Evolutionary conservation across 2,329 filamentous ascomycete genomes (phyloP).

Genomic region (Colletotrichum scovillei): DNA sequence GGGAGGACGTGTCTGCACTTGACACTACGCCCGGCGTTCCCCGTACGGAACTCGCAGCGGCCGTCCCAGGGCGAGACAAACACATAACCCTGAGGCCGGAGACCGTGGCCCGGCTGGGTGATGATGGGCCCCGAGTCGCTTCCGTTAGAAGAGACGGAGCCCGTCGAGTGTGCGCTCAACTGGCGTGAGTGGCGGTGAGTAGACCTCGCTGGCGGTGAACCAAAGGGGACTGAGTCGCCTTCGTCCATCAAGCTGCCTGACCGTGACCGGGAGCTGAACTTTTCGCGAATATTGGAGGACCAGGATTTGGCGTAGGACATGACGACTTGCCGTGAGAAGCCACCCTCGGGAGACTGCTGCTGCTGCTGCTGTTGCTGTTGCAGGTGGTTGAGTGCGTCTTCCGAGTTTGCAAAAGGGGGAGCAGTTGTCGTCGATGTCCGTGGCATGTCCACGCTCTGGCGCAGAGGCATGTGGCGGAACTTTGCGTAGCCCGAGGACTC

Average conservation of each 20-base stretch:
- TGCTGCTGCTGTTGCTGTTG: constrained; percentile 29
- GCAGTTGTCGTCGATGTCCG: constrained; percentile 5
- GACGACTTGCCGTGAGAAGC: constrained; percentile 65
- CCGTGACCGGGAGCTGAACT: constrained; percentile 49
- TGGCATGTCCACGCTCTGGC: constrained; percentile 47
- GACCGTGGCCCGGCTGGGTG: constrained; percentile 57
- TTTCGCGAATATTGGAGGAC: constrained; percentile 57
- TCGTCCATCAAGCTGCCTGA: constrained; percentile 39
- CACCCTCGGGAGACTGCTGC: constrained; percentile 36
- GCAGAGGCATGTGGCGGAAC: constrained; percentile 62
- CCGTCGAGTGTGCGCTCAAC: constrained; percentile 30
- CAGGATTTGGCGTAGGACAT: constrained; percentile 68
- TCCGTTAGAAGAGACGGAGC: constrained; percentile 21
- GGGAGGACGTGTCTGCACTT: constrained; percentile 80
- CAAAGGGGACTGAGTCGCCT: background rate
- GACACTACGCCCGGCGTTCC: constrained; percentile 78
- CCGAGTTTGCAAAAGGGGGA: constrained; percentile 26
- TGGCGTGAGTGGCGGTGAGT: constrained; percentile 30
- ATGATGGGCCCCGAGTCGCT: constrained; percentile 46
- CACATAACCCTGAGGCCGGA: constrained; percentile 74
- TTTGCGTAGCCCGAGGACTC: constrained; percentile 69
- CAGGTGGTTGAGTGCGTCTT: constrained; percentile 23
- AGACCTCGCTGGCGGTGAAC: constrained; percentile 11
- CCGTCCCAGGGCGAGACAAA: constrained; percentile 91
- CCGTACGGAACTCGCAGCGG: constrained; percentile 85